Percentiles rank a stretch among this genome's conserved stretches.
Evolutionary conservation across 176 grass and related monocot genomes (phyloP).

Genomic region (Juncus inflexus): DNA sequence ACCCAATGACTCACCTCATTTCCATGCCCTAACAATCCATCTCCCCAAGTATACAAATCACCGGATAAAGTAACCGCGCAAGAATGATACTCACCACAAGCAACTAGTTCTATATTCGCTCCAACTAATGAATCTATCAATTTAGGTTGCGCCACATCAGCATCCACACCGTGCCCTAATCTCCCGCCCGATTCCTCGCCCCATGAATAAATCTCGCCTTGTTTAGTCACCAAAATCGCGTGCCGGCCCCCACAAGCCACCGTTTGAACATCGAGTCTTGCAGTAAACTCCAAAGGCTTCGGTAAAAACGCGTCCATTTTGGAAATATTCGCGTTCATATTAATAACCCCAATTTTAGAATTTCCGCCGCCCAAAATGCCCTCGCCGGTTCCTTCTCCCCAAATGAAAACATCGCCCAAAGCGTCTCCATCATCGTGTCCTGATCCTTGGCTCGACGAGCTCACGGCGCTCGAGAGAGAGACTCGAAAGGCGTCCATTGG

Average conservation of each 20-base stretch:
- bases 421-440: conserved; percentile 92
- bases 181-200: conserved; percentile 92
- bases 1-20: conserved; percentile 89
- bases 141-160: conserved; percentile 85
- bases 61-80: conserved; percentile 96
- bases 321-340: conserved; percentile 42
- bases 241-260: conserved; percentile 92
- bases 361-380: conserved; percentile 84
- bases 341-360: conserved; percentile 52
- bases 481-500: conserved; percentile 89
- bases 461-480: conserved; percentile 92
- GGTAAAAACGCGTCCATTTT: conserved; percentile 78
- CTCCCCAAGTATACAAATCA: conserved; percentile 90
- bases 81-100: conserved; percentile 88
- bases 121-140: conserved; percentile 85
- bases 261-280: conserved; percentile 92
- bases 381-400: conserved; percentile 94
- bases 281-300: conserved; percentile 85
- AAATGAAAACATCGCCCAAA: conserved; percentile 96
- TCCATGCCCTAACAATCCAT: conserved; percentile 86
- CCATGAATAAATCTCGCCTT: conserved; percentile 97
- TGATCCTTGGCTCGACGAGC: conserved; percentile 98
- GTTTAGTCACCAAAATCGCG: conserved; percentile 90
- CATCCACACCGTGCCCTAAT: conserved; percentile 94
- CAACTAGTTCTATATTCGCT: conserved; percentile 81